Evolutionary conservation across 148 eudicot genomes (phyloP), one percentile per base, ranked within the genome.

Genomic region (Arbutus unedo): DNA sequence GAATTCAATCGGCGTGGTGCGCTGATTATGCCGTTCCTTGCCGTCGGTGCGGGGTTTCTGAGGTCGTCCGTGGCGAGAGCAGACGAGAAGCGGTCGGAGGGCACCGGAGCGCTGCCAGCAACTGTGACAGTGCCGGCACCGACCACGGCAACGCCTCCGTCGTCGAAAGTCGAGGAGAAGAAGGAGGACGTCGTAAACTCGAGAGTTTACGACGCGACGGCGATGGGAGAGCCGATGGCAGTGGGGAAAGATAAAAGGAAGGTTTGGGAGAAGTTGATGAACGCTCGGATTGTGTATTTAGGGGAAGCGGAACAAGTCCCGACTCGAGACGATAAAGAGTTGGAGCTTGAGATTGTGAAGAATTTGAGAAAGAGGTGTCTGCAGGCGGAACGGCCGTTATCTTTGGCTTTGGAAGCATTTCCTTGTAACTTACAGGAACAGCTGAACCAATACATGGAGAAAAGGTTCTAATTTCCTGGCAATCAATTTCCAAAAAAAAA

Each of bases 231-330:
- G 89, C 99, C 99, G 80, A 74, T 90, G 90, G 98, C 97, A 76
- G 68, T 96, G 84, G 98, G 99, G 87, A 94, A 96, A 87, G 98
- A 93, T 55, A 96, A 89, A 92, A 88, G 88, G 66, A 93, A 86
- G 76, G 93, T 92, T 67, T 96, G 97, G 95, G 99, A 94, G 90
- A 94, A 94, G 87, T 54, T 96, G 89, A 94, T 93, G 95, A 89
- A 88, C 86, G 97, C 93, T 81, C 83, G 95, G 83, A 84, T 96
- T 78, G 91, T 96, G 86, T 94, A 96, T 84, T 89, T 96, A 78
- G 99, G 99, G 1, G 99, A 96, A 73, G 99, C 99, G 6, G 99
- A 96, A 87, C 97, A 92, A 78, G 98, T 93, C 77, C 98, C 99
- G 56, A 87, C 81, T 25, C 84, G 89, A 0, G 99, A 90, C 38